Base-by-base conservation (phyloP, 2,329 filamentous ascomycete species). In the Fusarium stilboides region DNA sequence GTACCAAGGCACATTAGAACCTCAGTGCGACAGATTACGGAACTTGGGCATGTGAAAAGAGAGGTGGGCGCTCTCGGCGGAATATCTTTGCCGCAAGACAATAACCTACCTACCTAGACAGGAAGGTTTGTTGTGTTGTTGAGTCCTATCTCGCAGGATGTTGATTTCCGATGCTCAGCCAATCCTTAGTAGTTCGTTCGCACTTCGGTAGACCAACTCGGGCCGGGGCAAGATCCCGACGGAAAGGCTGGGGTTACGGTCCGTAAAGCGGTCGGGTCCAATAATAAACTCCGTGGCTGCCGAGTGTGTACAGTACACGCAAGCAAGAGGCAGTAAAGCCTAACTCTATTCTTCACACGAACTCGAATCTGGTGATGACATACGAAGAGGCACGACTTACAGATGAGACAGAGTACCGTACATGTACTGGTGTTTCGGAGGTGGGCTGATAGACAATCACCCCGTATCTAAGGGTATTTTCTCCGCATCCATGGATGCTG, bases 401-500 rank as follows among this genome's bases (percentile, higher is more conserved):
- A 53, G 37, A 37, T 34, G 34, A 28, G 36, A 56, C 37, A 22
- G 10, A 31, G 28, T 31, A 31, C 28, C 12, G 28, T 31, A 31
- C 28, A 31, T 12, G 55, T 42, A 46, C 33, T 34, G 37, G 28
- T 42, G 49, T 37, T 52, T 54, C 47, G 47, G 57, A 51, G 56
- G 44, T 73, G 70, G 61, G 58, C 54, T 65, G 69, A 74, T 59
- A 50, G 43, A 68, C 57, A 63, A 37, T 45, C 20, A 40, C 26
- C 39, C 42, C 20, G 53, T 45, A 52, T 63, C 44, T 45, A 49
- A 49, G 42, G 45, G 20, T 59, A 46, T 58, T 42, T 54, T 62
- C 56, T 67, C 65, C 62, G 39, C 66, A 60, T 55, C 24, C 36
- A 36, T 51, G 43, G 37, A 24, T 43, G 56, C 57, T 59, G 62